Evolutionary conservation across 2,329 filamentous ascomycete species (phyloP), one percentile per base, ranked within the genome.

Genomic region (Xylariaceae sp.): DNA sequence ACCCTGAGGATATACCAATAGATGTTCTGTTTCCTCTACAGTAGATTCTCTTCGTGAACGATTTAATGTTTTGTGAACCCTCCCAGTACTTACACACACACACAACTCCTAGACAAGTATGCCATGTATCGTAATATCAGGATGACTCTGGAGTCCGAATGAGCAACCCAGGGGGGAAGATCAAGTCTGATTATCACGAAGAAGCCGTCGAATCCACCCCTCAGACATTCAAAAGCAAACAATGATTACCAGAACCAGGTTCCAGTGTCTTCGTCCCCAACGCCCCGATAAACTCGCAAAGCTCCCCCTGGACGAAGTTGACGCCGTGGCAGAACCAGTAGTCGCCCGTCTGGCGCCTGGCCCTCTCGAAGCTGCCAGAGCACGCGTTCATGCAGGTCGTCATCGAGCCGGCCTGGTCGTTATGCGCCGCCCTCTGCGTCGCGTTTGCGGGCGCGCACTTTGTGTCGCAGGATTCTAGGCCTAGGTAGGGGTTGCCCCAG

Each of bases 261-360:
- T 55, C 41, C 16, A 64, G 61, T 19, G 55, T 57, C 48, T 18
- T 55, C 34, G 50, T 36, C 6, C 62, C 63, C 9, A 63, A n/a
- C 15, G 49, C 36, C 15, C 61, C 62, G 42, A 65, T 55, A 21
- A 65, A 65, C 48, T 65, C 61, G 57, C 63, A 65, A 6, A 62
- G 58, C 50, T 65, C 46, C 32, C 62, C 62, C 34, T 63, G 22
- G 8, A 56, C 36, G 51, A 64, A 65, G 53, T 65, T 65, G 13
- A 65, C 61, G 19, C 61, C 63, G 49, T 65, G 63, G 55, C 62
- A 65, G 22, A 59, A 65, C 63, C 62, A 65, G 51, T 63, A 60
- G 13, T 59, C 57, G 3, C 49, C 51, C 19, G 29, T 16, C 13
- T 48, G 54, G 1, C 58, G 58, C 44, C 60, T 61, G 1, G 53